A percentile compares a stretch with the other conserved stretches of the same genome.
Evolutionary conservation across 139 green algal genomes (phyloP).

Genomic region (Chlamydomonas asymmetrica): DNA sequence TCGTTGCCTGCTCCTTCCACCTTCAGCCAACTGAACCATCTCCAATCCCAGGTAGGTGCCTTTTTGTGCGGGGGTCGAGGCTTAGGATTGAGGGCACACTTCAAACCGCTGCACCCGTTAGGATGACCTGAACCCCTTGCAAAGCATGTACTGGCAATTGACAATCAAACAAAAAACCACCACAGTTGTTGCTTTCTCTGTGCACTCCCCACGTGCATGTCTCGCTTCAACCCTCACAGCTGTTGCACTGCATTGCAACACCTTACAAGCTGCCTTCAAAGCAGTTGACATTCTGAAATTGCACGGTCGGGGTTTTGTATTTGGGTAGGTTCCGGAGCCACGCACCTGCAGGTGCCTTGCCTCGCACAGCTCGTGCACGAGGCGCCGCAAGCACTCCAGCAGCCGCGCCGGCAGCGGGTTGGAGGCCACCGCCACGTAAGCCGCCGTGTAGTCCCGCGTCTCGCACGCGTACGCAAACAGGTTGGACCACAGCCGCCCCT

Average conservation of each 20-base stretch:
- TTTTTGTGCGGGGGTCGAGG: no score
- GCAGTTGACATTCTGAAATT: no score
- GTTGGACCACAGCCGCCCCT: constrained; percentile 51
- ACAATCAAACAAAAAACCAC: neutral
- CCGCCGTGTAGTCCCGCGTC: constrained; percentile 35
- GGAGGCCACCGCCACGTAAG: constrained; percentile 47
- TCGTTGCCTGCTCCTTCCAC: no score
- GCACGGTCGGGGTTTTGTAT: no score
- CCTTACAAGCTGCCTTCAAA: neutral
- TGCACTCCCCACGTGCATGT: neutral
- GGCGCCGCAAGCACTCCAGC: constrained; percentile 43
- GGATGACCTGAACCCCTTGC: no score
- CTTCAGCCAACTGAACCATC: no score
- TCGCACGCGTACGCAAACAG: constrained; percentile 45
- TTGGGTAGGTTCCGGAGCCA: no score
- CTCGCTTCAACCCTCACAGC: neutral
- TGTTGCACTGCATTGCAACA: neutral
- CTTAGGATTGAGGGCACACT: no score
- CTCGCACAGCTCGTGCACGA: constrained; percentile 44
- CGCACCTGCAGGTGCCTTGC: constrained; percentile 22
- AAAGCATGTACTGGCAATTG: neutral
- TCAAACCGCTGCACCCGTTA: no score
- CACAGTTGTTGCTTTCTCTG: neutral
- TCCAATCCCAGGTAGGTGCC: no score
- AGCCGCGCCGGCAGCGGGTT: constrained; percentile 46